Conservation (phyloP, 2,329 filamentous ascomycete genomes). For the Trichoderma breve region DNA sequence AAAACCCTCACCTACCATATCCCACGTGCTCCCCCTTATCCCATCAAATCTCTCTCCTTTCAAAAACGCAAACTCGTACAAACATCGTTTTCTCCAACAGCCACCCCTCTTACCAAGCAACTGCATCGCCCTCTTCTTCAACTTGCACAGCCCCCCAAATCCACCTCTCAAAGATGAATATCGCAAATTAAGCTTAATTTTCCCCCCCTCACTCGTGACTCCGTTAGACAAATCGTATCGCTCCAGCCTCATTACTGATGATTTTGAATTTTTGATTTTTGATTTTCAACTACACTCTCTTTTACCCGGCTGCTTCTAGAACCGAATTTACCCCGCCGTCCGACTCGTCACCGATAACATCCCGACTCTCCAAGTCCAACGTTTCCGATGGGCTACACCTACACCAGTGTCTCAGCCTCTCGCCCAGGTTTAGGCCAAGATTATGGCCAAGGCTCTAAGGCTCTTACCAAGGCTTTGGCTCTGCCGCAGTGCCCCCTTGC, state of each 20-base stretch:
- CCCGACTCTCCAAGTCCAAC: background rate
- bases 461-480: background rate
- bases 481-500: background rate
- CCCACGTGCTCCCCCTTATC: background rate
- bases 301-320: background rate
- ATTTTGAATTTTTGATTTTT: background rate
- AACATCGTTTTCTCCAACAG: background rate
- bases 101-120: background rate
- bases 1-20: background rate
- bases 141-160: background rate
- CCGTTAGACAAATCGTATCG: background rate
- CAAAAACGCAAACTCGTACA: background rate
- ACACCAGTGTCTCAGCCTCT: background rate
- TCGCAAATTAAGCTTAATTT: conserved; percentile 7
- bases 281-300: background rate
- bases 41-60: background rate
- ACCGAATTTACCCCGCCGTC: background rate
- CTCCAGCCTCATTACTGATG: background rate
- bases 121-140: conserved; percentile 6
- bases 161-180: background rate
- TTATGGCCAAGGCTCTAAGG: background rate
- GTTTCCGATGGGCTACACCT: background rate
- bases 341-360: background rate
- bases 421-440: background rate
- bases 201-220: background rate